These are phyloP conservation scores for Neoboletus magnificus DNA, from an alignment of 768 basidiomycete genomes.

Conservation along the genomic window DNA sequence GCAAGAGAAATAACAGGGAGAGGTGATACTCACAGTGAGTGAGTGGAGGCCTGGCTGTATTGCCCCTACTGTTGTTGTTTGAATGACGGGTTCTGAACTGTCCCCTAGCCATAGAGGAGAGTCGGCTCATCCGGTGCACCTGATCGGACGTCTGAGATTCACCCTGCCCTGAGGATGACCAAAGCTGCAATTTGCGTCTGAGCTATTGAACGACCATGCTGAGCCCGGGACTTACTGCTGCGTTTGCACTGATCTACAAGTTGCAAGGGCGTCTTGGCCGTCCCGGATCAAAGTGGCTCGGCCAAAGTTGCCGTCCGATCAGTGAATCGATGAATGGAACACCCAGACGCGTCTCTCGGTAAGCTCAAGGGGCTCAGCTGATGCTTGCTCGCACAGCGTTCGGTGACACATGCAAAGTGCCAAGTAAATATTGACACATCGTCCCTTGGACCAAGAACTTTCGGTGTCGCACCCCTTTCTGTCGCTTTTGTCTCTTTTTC, in stretches of 20 bases:
- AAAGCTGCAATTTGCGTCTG: neutral
- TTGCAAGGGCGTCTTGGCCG: neutral
- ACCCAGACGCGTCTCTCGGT: neutral
- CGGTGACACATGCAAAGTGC: conserved; percentile 4
- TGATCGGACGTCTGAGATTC: neutral
- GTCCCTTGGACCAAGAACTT: neutral
- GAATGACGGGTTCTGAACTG: neutral
- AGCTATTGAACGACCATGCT: neutral
- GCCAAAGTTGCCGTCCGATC: neutral
- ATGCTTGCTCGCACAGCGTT: conserved; percentile 5
- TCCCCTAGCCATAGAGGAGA: conserved; percentile 14
- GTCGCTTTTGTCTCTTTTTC: neutral
- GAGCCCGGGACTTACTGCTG: neutral
- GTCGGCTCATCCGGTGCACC: conserved; percentile 1
- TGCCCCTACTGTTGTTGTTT: neutral
- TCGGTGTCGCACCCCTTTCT: conserved; percentile 3
- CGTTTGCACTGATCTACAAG: neutral
- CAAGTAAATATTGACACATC: conserved; percentile 1
- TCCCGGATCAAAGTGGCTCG: conserved; percentile 9
- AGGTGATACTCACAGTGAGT: conserved; percentile 26
- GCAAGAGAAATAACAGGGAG: neutral
- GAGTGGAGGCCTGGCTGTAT: conserved; percentile 9
- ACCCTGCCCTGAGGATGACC: neutral
- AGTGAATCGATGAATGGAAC: neutral
- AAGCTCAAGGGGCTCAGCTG: neutral